phyloP scores from a whole-genome alignment of 257 asterid genomes.

The Solanum clarkiae region DNA sequence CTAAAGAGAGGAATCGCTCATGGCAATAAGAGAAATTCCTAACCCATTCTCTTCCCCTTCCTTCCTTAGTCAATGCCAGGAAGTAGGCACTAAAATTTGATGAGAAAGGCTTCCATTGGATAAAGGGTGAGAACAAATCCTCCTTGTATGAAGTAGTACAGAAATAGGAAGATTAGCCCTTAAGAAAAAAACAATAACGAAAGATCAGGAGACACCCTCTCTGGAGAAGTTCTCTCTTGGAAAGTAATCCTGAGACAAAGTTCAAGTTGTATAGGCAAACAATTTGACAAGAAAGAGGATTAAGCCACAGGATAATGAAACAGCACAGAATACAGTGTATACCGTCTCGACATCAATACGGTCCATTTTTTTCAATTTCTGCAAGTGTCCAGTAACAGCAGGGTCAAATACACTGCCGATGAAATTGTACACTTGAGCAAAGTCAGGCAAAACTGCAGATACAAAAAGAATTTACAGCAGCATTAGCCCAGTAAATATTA shows the following conservation, averaged over 20 bases:
- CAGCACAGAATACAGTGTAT: slow-evolving; percentile 24
- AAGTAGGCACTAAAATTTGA: background rate
- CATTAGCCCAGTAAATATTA: background rate
- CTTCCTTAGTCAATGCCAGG: background rate
- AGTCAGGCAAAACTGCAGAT: slow-evolving; percentile 87
- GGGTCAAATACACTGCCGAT: slow-evolving; percentile 94
- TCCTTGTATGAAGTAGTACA: background rate
- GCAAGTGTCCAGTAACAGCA: slow-evolving; percentile 56
- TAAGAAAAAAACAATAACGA: background rate
- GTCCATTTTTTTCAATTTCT: slow-evolving; percentile 78
- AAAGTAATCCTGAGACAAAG: background rate
- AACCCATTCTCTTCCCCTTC: background rate
- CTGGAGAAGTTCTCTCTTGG: background rate
- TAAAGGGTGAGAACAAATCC: background rate
- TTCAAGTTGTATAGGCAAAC: background rate
- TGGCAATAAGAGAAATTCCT: background rate
- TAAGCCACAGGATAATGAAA: background rate
- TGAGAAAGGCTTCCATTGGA: background rate
- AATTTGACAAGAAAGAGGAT: background rate
- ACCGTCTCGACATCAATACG: slow-evolving; percentile 93
- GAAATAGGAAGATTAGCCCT: background rate
- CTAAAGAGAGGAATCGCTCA: background rate
- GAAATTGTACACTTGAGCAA: slow-evolving; percentile 82
- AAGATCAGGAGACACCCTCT: background rate
- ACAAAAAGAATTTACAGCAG: slow-evolving; percentile 1